A percentile compares a stretch with the other conserved stretches of the same genome.
Evolutionary conservation across 768 basidiomycete genomes (phyloP).

Genomic region (Termitomyces eurrhizus): DNA sequence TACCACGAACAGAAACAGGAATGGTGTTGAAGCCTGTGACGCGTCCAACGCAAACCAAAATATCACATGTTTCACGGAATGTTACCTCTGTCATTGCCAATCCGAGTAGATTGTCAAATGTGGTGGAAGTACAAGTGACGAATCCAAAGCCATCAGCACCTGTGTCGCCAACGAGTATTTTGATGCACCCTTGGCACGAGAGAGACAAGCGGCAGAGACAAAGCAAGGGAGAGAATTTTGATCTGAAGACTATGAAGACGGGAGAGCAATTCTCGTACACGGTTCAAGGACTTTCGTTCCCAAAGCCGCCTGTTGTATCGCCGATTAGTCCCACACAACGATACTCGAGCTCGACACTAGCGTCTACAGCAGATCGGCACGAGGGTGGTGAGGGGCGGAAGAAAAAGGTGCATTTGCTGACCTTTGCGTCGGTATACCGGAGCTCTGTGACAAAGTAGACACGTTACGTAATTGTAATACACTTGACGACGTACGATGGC

Average conservation of each 20-base stretch:
- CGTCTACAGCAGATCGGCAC: slow-evolving; percentile 5
- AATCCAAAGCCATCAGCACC: not conserved
- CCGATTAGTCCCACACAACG: slow-evolving; percentile 2
- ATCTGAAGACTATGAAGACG: not conserved
- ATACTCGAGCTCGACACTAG: slow-evolving; percentile 13
- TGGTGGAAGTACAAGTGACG: not conserved
- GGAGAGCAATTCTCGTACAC: slow-evolving; percentile 4
- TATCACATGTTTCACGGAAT: not conserved
- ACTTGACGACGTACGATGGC: slow-evolving; percentile 46
- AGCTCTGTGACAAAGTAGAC: not conserved
- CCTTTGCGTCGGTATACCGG: slow-evolving; percentile 12
- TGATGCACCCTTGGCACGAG: slow-evolving; percentile 17
- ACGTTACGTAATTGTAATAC: slow-evolving; percentile 11
- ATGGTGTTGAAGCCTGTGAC: not conserved
- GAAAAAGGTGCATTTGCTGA: slow-evolving; percentile 7
- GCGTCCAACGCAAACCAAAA: not conserved
- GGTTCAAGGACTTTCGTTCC: slow-evolving; percentile 8
- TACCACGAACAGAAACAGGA: not conserved
- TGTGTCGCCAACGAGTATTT: slow-evolving; percentile 7
- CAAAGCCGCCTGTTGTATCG: slow-evolving; percentile 10
- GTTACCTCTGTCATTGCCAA: not conserved
- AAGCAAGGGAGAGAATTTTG: not conserved
- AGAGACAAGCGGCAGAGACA: not conserved
- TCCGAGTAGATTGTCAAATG: not conserved
- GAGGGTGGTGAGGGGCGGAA: not conserved